Conservation (phyloP, 2,329 filamentous ascomycete genomes). For the Trichoderma aggressivum region DNA sequence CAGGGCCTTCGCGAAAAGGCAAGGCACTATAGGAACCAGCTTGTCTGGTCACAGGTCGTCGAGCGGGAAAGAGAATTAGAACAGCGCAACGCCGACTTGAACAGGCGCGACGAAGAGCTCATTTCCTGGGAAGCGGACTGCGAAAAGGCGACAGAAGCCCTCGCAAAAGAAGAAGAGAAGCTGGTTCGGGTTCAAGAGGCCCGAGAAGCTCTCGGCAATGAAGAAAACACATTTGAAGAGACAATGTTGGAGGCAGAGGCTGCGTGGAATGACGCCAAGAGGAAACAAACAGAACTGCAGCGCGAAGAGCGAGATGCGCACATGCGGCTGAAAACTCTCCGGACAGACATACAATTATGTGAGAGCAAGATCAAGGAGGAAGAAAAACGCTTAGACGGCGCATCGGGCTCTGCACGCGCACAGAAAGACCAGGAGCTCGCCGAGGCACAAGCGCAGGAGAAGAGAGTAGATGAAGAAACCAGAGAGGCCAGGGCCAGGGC, state of each 20-base stretch:
- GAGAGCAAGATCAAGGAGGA: slow-evolving; percentile 53
- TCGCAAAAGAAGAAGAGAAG: slow-evolving; percentile 46
- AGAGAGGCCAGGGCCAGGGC: slow-evolving; percentile 29
- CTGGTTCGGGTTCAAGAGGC: slow-evolving; percentile 38
- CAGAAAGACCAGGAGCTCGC: slow-evolving; percentile 56
- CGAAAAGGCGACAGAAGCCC: slow-evolving; percentile 46
- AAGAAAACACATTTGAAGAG: slow-evolving; percentile 47
- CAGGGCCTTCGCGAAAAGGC: slow-evolving; percentile 61
- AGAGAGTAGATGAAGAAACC: slow-evolving; percentile 28
- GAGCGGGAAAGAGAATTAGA: slow-evolving; percentile 62
- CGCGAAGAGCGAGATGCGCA: slow-evolving; percentile 65
- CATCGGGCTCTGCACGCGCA: slow-evolving; percentile 66
- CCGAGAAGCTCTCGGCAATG: slow-evolving; percentile 43
- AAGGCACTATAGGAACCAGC: slow-evolving; percentile 58
- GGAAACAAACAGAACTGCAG: slow-evolving; percentile 52
- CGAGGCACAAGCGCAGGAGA: slow-evolving; percentile 29
- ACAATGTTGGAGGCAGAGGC: slow-evolving; percentile 44
- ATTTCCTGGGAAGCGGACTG: slow-evolving; percentile 28
- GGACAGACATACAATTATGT: slow-evolving; percentile 44
- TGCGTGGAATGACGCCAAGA: slow-evolving; percentile 52
- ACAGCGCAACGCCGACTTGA: slow-evolving; percentile 31
- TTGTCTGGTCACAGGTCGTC: slow-evolving; percentile 84
- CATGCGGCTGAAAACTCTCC: slow-evolving; percentile 52
- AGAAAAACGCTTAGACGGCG: slow-evolving; percentile 59
- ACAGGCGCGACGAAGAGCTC: slow-evolving; percentile 27